A percentile compares a stretch with the other conserved stretches of the same genome.
phyloP scores from a whole-genome alignment of 495 filamentous ascomycete genomes.

The Aspergillus hancockii region DNA sequence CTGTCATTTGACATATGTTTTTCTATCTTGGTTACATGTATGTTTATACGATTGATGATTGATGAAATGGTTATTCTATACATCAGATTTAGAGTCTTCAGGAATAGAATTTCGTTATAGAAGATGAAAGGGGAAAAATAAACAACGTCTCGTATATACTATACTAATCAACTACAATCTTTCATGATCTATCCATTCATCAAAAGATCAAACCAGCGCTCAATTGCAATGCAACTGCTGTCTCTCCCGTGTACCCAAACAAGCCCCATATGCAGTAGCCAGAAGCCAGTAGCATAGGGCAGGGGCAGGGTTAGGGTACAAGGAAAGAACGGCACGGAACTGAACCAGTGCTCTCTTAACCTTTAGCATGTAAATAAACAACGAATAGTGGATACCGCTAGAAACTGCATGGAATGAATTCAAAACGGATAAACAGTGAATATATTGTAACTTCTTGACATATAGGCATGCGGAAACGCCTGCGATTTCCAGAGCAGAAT shows the following conservation, averaged over 20 bases:
- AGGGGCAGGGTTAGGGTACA: not conserved
- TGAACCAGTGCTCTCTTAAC: slow-evolving; percentile 1
- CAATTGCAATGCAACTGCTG: slow-evolving; percentile 9
- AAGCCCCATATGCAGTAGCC: not conserved
- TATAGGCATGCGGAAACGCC: slow-evolving; percentile 12
- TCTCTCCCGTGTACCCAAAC: not conserved
- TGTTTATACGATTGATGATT: slow-evolving; percentile 1
- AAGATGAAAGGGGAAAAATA: slow-evolving; percentile 10
- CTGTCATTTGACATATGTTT: not conserved
- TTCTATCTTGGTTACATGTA: too few species aligned
- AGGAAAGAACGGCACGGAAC: not conserved
- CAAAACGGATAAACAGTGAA: not conserved
- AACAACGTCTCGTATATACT: not conserved
- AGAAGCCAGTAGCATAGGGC: not conserved
- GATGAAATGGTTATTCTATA: slow-evolving; percentile 2
- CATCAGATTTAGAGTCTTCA: not conserved
- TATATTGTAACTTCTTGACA: not conserved
- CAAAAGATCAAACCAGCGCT: slow-evolving; percentile 2
- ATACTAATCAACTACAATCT: slow-evolving; percentile 2
- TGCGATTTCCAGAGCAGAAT: slow-evolving; percentile 21
- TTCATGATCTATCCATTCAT: slow-evolving; percentile 1
- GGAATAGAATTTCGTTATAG: not conserved
- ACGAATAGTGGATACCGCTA: not conserved
- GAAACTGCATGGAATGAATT: not conserved
- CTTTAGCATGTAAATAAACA: not conserved